Evolutionary conservation across 2,329 filamentous ascomycete genomes (phyloP), one percentile per base, ranked within the genome.

Genomic region (Lasiodiplodia theobromae): DNA sequence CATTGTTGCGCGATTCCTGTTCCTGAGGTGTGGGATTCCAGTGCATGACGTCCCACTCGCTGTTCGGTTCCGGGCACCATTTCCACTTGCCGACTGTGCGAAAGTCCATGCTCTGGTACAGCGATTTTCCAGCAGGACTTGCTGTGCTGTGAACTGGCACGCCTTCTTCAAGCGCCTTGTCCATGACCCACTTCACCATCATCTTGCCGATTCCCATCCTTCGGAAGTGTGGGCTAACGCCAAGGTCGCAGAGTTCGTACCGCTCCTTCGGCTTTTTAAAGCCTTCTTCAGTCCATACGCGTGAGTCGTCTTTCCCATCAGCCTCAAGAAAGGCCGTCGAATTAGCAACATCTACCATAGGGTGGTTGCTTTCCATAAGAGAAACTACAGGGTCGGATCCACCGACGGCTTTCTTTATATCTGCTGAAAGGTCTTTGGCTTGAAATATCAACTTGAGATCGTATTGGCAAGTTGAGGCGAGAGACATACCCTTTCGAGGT

Each of bases 11-110:
- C 23, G 23, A 23, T 23, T 23, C 23, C 23, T 23, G 23, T 23
- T 23, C 23, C 23, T 2, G 25, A 28, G 28, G 28, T 28, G 28
- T 5, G 28, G 53, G 53, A n/a, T 34, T 37, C 53, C 53, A 56
- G 28, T 56, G 53, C 53, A 56, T 56, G 28, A 56, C 53, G 28
- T 56, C 16, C 53, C 28, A 56, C 28, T 34, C 53, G 6, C 12
- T 56, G 37, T 56, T n/a, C 16, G 53, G 53, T 18, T 18, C 53
- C 25, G 53, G 53, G 28, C 25, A 56, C 53, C 53, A 56, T 14
- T 56, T 56, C 53, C 53, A 56, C 28, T 25, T 56, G 23, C 53
- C 53, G n/a, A 56, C 53, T 14, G 12, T n/a, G 10, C 53, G 53
- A 28, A 56, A 56, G 1, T 28, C 28, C 53, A 56, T 56, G 21